Evolutionary conservation across 305 asterid species (phyloP), one percentile per base, ranked within the genome.

Genomic region (Ruellia speciosa): DNA sequence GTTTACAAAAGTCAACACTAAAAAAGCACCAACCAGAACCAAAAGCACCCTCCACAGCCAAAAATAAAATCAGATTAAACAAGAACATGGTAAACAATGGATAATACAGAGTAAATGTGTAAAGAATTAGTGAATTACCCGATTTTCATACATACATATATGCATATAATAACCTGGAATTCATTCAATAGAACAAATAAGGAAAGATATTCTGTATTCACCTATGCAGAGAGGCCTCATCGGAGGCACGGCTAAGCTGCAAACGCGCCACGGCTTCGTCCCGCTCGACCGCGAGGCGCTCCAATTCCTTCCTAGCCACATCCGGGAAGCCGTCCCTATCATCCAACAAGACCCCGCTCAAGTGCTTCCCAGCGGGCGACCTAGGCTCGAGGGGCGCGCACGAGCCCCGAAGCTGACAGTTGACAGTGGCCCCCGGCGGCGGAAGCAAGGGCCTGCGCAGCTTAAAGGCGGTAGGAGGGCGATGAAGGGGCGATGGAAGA

Each of bases 191-290:
- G 31, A 24, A 24, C 31, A 24, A 24, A 24, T 24, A 24, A 24
- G 31, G 12, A 3, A 4, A 49, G 8, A n/a, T n/a, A 70, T 72
- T 59, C 64, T 86, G 15, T n/a, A 70, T 72, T 59, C 64, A 88
- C 98, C 95, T 83, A 64, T 79, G 88, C 54, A 90, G 94, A 69
- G 73, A 72, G 57, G 88, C 92, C 75, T 83, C 90, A 63, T 72
- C 84, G 7, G 96, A 85, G 69, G 73, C 81, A 31, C 72, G 63
- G 73, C 94, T 79, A 68, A 79, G 73, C 69, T 66, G 66, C 73
- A 73, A 51, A 31, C 90, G 73, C 41, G 80, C 82, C 77, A 62
- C 71, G 55, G 93, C 92, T 45, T 73, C 78, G 62, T 81, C 75
- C 53, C 77, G 78, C 52, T 81, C 79, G 17, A 41, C 71, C 53